Conservation (phyloP, 2,329 filamentous ascomycete genomes). For the Pseudopyricularia cyperi region DNA sequence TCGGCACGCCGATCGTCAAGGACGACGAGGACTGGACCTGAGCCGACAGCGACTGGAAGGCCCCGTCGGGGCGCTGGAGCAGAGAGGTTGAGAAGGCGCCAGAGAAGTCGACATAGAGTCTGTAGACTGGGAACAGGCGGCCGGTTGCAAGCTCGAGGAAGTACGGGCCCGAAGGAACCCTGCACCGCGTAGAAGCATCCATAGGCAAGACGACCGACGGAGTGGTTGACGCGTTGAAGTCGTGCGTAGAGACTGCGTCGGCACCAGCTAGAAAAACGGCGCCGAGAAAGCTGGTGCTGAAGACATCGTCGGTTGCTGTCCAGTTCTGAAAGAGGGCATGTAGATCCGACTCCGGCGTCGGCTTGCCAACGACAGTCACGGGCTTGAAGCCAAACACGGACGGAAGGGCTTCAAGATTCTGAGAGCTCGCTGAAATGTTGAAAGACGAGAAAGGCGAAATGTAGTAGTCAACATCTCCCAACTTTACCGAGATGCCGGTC, state of each 20-base stretch:
- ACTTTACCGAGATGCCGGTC: constrained; percentile 17
- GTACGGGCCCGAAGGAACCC: constrained; percentile 19
- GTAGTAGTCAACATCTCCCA: constrained; percentile 19
- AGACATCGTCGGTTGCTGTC: constrained; percentile 16
- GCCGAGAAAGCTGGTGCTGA: constrained; percentile 11
- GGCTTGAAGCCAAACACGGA: constrained; percentile 18
- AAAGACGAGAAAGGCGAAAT: constrained; percentile 19
- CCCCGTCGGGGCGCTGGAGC: constrained; percentile 16
- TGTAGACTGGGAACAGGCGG: constrained; percentile 18
- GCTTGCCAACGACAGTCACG: constrained; percentile 18
- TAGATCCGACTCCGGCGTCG: constrained; percentile 10
- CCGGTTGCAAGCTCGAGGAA: constrained; percentile 20
- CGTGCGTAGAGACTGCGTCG: constrained; percentile 5
- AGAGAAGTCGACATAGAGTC: constrained; percentile 21
- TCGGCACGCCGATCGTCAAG: constrained; percentile 36
- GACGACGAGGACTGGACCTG: constrained; percentile 14
- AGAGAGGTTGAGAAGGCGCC: constrained; percentile 18
- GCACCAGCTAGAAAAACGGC: constrained; percentile 11
- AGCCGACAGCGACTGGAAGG: constrained; percentile 19
- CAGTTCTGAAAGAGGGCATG: constrained; percentile 16
- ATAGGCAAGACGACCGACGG: constrained; percentile 7
- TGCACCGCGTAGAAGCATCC: constrained; percentile 2
- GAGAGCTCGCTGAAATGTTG: constrained; percentile 9
- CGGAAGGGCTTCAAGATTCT: constrained; percentile 8
- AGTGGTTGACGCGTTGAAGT: constrained; percentile 10